Conservation (phyloP, 1,284 basidiomycete genomes). For the Boletus sp. region DNA sequence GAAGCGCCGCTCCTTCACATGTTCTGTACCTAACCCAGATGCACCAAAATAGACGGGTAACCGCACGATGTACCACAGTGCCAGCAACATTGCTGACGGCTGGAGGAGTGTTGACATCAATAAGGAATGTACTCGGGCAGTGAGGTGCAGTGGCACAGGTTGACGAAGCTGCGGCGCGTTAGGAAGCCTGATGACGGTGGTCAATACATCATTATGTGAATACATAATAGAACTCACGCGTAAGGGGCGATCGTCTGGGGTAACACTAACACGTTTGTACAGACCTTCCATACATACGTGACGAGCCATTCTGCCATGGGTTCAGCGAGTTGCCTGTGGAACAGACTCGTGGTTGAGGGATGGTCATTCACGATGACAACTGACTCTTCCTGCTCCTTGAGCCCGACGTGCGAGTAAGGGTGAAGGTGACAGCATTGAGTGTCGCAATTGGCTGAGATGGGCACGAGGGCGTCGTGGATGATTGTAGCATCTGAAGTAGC, state of each 20-base stretch:
- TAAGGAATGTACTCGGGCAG: constrained; percentile 70
- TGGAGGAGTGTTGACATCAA: constrained; percentile 80
- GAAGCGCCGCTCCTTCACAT: constrained; percentile 63
- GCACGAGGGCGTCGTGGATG: constrained; percentile 26
- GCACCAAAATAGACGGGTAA: constrained; percentile 71
- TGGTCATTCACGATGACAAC: constrained; percentile 19
- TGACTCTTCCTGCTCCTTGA: constrained; percentile 25
- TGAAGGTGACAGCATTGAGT: constrained; percentile 26
- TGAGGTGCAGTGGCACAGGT: constrained; percentile 50
- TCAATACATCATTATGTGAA: constrained; percentile 16
- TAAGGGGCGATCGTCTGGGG: constrained; percentile 50
- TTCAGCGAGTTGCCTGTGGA: constrained; percentile 72
- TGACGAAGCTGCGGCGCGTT: constrained; percentile 41
- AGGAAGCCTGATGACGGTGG: constrained; percentile 32
- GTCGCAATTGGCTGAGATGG: constrained; percentile 24
- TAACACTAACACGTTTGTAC: constrained; percentile 65
- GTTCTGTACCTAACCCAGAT: constrained; percentile 47
- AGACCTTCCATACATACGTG: constrained; percentile 77
- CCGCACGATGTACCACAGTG: constrained; percentile 82
- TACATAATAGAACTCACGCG: constrained; percentile 45
- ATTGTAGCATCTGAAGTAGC: constrained; percentile 43
- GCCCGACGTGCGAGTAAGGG: constrained; percentile 18
- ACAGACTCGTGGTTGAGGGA: constrained; percentile 54
- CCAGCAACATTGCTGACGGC: constrained; percentile 78
- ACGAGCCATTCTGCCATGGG: constrained; percentile 79